A percentile compares a stretch with the other conserved stretches of the same genome.
Evolutionary conservation across 192 early-diverging fungal species (phyloP).

Genomic region (Coemansia sp.): DNA sequence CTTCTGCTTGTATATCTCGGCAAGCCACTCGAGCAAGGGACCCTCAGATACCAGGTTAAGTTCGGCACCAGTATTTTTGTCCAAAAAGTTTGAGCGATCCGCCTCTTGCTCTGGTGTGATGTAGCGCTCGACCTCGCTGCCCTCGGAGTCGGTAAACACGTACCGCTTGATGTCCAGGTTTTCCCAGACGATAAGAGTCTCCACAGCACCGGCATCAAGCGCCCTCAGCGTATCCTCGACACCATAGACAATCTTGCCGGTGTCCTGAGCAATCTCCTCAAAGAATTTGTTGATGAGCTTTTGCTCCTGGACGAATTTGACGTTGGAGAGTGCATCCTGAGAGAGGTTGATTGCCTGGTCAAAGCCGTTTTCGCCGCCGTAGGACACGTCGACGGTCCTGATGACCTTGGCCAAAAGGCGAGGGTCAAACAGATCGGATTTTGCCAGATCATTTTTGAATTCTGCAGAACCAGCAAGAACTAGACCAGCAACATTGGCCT

Average conservation of each 20-base stretch:
- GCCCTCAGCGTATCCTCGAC: constrained; percentile 95
- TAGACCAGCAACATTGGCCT: constrained; percentile 66
- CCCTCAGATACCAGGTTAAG: constrained; percentile 81
- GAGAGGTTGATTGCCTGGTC: constrained; percentile 96
- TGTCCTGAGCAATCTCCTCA: constrained; percentile 95
- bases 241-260: constrained; percentile 95
- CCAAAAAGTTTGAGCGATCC: constrained; percentile 69
- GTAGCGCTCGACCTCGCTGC: constrained; percentile 68
- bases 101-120: constrained; percentile 86
- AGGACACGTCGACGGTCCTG: constrained; percentile 95
- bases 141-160: constrained; percentile 73
- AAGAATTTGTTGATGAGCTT: constrained; percentile 95
- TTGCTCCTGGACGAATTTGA: constrained; percentile 99
- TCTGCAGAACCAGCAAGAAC: constrained; percentile 98
- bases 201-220: constrained; percentile 97
- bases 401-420: constrained; percentile 87
- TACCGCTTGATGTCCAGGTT: constrained; percentile 81
- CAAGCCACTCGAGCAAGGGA: constrained; percentile 94
- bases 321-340: constrained; percentile 87
- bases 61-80: constrained; percentile 67
- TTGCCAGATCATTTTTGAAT: constrained; percentile 95
- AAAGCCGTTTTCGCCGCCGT: constrained; percentile 99
- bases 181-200: constrained; percentile 97
- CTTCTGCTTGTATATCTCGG: constrained; percentile 96
- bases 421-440: constrained; percentile 95